A percentile compares a stretch with the other conserved stretches of the same genome.
Evolutionary conservation across 1,139 yeast genomes (phyloP).

Genomic region (Kodamaea sp.): DNA sequence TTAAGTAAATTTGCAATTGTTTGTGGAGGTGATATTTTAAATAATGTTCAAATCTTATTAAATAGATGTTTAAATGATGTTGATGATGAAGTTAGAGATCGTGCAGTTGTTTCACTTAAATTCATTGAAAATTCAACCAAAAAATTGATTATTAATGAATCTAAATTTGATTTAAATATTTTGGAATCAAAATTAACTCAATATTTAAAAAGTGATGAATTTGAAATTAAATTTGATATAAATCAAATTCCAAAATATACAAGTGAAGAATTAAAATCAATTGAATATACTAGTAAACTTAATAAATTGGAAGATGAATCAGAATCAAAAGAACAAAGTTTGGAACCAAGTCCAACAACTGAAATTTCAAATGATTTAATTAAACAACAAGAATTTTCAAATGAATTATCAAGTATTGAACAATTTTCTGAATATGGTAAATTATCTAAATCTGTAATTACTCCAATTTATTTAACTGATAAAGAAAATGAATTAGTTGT

Average conservation of each 20-base stretch:
- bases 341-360: constrained; percentile 14
- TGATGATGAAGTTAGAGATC: constrained; percentile 97
- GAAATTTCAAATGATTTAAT: constrained; percentile 43
- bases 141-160: constrained; percentile 61
- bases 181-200: constrained; percentile 74
- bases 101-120: constrained; percentile 83
- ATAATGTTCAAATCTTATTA: constrained; percentile 71
- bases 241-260: constrained; percentile 58
- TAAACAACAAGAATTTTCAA: constrained; percentile 60
- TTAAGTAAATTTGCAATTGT: constrained; percentile 86
- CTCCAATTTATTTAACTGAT: constrained; percentile 73
- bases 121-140: constrained; percentile 39
- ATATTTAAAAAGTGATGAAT: constrained; percentile 63
- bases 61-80: constrained; percentile 81
- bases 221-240: constrained; percentile 67
- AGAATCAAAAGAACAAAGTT: constrained; percentile 18
- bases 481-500: constrained; percentile 93
- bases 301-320: constrained; percentile 42
- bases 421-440: constrained; percentile 72
- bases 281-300: constrained; percentile 55
- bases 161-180: constrained; percentile 67
- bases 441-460: constrained; percentile 64
- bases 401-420: constrained; percentile 62
- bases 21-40: constrained; percentile 63
- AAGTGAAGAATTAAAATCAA: constrained; percentile 61